Conservation (phyloP, 306 rosid species). For the Begonia fuchsioides region DNA sequence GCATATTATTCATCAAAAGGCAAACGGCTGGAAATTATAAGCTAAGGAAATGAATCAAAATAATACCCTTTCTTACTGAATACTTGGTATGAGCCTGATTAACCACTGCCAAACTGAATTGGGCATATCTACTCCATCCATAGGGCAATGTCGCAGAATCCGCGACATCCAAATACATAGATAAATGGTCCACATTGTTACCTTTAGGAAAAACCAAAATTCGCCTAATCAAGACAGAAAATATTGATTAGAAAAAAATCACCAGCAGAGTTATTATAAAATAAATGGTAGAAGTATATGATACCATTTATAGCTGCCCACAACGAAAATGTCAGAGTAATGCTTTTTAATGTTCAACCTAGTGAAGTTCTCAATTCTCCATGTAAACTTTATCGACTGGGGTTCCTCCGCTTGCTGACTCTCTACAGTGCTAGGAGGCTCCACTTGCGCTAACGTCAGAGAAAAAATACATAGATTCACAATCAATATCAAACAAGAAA, state of each 20-base stretch:
- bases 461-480: conserved; percentile 4
- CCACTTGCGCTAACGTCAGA: conserved; percentile 23
- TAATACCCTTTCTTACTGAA: conserved; percentile 65
- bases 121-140: conserved; percentile 37
- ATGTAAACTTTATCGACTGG: conserved; percentile 46
- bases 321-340: conserved; percentile 41
- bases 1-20: neutral
- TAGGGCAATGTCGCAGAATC: conserved; percentile 35
- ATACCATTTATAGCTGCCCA: conserved; percentile 54
- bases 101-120: conserved; percentile 56
- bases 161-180: conserved; percentile 51
- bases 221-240: conserved; percentile 34
- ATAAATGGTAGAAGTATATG: no score
- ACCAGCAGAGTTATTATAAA: no score
- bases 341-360: conserved; percentile 40
- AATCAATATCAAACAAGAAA: conserved; percentile 2
- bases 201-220: conserved; percentile 67
- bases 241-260: neutral
- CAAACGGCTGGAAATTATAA: no score
- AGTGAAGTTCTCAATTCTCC: conserved; percentile 54
- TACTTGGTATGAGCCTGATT: conserved; percentile 56
- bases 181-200: conserved; percentile 65
- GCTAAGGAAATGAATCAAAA: conserved; percentile 6
- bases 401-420: conserved; percentile 50
- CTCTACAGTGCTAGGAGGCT: conserved; percentile 31